These are phyloP conservation scores for Boletus insuetus DNA, from an alignment of 768 basidiomycete species.

Conservation along the genomic window DNA sequence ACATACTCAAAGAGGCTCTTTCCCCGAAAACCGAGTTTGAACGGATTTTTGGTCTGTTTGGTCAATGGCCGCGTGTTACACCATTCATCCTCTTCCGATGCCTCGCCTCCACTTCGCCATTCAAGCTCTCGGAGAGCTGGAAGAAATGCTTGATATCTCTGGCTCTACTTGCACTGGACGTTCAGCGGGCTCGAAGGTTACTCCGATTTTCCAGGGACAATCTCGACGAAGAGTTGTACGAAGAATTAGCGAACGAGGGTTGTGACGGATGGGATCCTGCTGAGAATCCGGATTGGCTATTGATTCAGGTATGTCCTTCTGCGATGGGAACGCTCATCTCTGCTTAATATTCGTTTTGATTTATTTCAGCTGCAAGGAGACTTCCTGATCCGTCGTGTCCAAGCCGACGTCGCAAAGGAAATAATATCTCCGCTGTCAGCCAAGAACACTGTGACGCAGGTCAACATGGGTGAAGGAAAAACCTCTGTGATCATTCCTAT, in stretches of 20 bases:
- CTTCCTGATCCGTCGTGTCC: not conserved
- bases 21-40: not conserved
- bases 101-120: not conserved
- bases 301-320: not conserved
- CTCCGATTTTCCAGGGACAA: not conserved
- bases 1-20: not conserved
- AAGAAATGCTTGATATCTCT: not conserved
- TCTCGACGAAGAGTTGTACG: not conserved
- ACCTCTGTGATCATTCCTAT: not conserved
- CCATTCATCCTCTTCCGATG: not conserved
- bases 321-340: too few species aligned
- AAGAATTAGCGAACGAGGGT: not conserved
- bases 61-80: not conserved
- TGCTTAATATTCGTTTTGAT: not conserved
- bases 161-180: not conserved
- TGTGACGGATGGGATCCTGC: not conserved
- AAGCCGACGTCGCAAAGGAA: not conserved
- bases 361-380: not conserved
- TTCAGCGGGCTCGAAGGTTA: not conserved
- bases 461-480: not conserved
- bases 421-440: not conserved
- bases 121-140: not conserved
- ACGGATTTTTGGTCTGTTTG: not conserved
- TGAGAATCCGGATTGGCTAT: not conserved
- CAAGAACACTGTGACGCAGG: not conserved